A percentile compares a stretch with the other conserved stretches of the same genome.
Evolutionary conservation across 768 basidiomycete genomes (phyloP).

Genomic region (Leccinellum luteum): DNA sequence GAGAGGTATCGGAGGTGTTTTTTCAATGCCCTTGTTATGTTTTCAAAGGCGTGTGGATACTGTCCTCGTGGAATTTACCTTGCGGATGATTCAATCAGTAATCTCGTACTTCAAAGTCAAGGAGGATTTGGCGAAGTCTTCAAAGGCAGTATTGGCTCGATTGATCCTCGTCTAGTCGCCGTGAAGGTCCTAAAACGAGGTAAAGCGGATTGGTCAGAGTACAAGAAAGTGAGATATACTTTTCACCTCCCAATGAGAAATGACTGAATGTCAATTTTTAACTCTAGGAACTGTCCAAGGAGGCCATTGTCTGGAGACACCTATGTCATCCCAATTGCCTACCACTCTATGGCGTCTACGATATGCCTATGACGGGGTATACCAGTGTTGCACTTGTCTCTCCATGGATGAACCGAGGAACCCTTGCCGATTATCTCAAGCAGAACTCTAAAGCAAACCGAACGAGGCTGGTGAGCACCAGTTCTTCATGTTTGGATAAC

Average conservation of each 20-base stretch:
- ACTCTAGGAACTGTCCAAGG: conserved; percentile 26
- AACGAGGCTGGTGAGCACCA: conserved; percentile 30
- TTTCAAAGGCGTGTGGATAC: conserved; percentile 18
- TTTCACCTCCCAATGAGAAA: not conserved
- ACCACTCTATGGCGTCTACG: conserved; percentile 34
- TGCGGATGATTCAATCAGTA: conserved; percentile 3
- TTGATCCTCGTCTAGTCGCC: conserved; percentile 25
- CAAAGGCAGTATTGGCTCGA: conserved; percentile 14
- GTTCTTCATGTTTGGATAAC: not conserved
- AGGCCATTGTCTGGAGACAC: conserved; percentile 35
- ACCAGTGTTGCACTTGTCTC: conserved; percentile 31
- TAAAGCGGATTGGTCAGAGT: not conserved
- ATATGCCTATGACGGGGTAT: conserved; percentile 15
- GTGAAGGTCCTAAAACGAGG: conserved; percentile 21
- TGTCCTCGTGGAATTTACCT: conserved; percentile 20
- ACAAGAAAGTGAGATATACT: conserved; percentile 18
- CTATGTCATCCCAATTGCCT: conserved; percentile 36
- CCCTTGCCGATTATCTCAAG: conserved; percentile 30
- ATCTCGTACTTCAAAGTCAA: not conserved
- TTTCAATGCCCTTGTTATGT: conserved; percentile 16
- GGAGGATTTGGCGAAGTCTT: conserved; percentile 25
- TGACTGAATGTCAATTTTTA: not conserved
- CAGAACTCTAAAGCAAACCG: conserved; percentile 22
- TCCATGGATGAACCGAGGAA: conserved; percentile 38
- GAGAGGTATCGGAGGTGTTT: conserved; percentile 18